phyloP scores from a whole-genome alignment of 768 basidiomycete species.

The Rubroboletus satanas region DNA sequence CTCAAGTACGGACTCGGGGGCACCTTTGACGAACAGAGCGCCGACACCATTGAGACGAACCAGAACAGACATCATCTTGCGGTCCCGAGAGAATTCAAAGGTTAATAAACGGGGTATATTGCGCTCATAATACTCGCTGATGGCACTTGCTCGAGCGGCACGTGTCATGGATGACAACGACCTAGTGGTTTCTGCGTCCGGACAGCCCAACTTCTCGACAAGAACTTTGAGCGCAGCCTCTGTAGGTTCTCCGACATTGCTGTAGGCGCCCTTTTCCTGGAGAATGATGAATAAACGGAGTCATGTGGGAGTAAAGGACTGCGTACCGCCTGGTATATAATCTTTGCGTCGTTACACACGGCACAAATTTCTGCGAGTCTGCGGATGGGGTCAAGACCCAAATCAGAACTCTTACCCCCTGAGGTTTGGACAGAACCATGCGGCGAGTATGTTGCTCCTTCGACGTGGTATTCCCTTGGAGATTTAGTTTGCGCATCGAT shows the following conservation, averaged over 20 bases:
- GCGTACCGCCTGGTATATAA: conserved; percentile 75
- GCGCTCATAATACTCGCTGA: conserved; percentile 80
- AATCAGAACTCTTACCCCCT: conserved; percentile 61
- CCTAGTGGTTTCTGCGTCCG: conserved; percentile 53
- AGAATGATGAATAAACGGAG: conserved; percentile 1
- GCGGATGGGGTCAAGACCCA: conserved; percentile 66
- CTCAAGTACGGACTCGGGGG: conserved; percentile 92
- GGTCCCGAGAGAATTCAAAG: conserved; percentile 96
- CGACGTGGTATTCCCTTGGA: conserved; percentile 71
- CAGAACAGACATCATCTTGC: conserved; percentile 99
- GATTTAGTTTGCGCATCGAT: conserved; percentile 51
- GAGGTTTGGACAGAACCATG: conserved; percentile 65
- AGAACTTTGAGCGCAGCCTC: conserved; percentile 96
- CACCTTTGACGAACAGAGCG: conserved; percentile 92
- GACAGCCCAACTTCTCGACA: conserved; percentile 87
- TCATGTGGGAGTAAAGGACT: not conserved
- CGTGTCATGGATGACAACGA: conserved; percentile 56
- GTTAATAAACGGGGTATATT: conserved; percentile 79
- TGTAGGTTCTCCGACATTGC: conserved; percentile 92
- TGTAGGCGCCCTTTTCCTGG: conserved; percentile 76
- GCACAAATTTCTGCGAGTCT: conserved; percentile 88
- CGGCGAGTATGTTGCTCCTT: conserved; percentile 92
- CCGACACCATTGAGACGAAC: conserved; percentile 64
- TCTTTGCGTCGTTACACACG: conserved; percentile 93
- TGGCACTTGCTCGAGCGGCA: conserved; percentile 67